Evolutionary conservation across 805 yeast genomes (phyloP), one percentile per base, ranked within the genome.

Genomic region (Saccharomyces mikatae): DNA sequence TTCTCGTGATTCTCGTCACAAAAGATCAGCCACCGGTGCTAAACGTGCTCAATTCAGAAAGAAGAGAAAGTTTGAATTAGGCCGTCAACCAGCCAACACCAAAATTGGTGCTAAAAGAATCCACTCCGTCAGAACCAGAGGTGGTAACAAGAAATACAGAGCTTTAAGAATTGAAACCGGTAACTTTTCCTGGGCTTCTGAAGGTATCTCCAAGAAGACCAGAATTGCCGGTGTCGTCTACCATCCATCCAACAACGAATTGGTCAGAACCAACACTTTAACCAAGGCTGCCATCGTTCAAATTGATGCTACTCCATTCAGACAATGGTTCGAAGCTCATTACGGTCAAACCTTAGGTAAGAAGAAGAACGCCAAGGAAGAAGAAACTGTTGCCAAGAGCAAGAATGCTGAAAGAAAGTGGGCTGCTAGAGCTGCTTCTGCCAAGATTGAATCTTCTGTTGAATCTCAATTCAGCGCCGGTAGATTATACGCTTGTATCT

Each of bases 1-100:
- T 87, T 89, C 97, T 80, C 90, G 98, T 84, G 97, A 91, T 84
- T 90, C 97, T 79, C 96, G 96, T 82, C 97, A 92, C 90, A 91
- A 91, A 87, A 92, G 97, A 80, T 80, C 97, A 73, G 96, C 92
- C 80, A 90, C 98, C 75, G 98, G 98, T 86, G 98, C 98, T 77
- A 89, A 89, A 82, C 89, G 97, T 81, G 97, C 97, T 79, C 95
- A 89, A 80, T 88, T 84, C 95, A 90, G 97, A 89, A 91, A 91
- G 90, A 91, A 91, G 96, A 84, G 98, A 85, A 91, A 91, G 92
- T 91, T 91, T 76, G 98, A 91, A 82, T 84, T 87, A 78, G 98
- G 98, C 71, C 94, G 98, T 82, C 97, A 91, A 83, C 84, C 96
- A 72, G 95, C 98, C 75, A 89, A 87, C 91, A 91, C 98, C 81